Base-by-base conservation (phyloP, 2,329 filamentous ascomycete genomes). In the Thermochaetoides dissita region DNA sequence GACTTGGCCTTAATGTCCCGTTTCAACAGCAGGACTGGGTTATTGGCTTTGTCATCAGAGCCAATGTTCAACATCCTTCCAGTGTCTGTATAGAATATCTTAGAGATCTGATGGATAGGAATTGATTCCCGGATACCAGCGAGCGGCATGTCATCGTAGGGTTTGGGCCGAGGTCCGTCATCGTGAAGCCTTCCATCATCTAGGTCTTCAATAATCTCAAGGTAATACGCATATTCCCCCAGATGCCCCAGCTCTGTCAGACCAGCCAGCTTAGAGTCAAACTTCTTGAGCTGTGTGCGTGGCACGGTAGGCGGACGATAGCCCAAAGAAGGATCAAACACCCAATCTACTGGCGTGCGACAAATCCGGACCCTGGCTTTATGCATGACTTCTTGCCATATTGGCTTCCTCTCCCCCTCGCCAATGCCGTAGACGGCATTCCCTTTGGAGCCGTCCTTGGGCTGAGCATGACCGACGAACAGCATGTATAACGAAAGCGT, bases 301-400 rank as follows among this genome's bases (percentile, higher is more conserved):
- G 32, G 7, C 2, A 37, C 12, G 17, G n/a, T 30, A 6, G 37
- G 31, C 2, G 57, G 52, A n/a, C 46, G 45, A 39, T 61, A 63
- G 6, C 61, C 61, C 7, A 43, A 42, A 7, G 46, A 30, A 17
- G 60, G 53, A 46, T 69, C 61, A 47, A 75, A 71, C 0, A 71
- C 58, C 52, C 58, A 63, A 44, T 54, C 66, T 30, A 81, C 61
- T 0, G 79, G 82, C 1, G 84, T 74, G 38, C 88, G 73, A 52
- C 82, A 72, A 8, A 98, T 67, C 44, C 87, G 85, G 9, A 95
- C 77, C 34, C 79, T 76, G 11, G 87, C 84, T 59, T 96, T 98
- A 64, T 96, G 88, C 46, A 95, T 80, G 34, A 94, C 87, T 58
- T 98, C 89, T 57, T 96, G 91, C 91, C 91, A 96, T 1, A 88